phyloP scores from a whole-genome alignment of 2,329 filamentous ascomycete genomes.

The Paramyrothecium roridum region DNA sequence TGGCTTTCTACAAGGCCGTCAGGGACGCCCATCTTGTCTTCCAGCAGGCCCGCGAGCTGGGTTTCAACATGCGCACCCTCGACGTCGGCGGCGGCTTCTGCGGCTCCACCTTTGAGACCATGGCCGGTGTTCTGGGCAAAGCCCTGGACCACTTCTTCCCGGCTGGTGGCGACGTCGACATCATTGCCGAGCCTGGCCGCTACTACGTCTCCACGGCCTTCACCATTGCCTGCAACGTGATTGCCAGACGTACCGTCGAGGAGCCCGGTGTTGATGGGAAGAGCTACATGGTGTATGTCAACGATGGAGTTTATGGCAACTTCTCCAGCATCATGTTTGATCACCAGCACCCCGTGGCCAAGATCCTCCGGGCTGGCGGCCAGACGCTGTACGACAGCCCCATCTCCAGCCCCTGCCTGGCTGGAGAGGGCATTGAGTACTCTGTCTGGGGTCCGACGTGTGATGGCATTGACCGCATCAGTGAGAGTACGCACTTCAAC shows the following conservation, averaged over 20 bases:
- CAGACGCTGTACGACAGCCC: constrained; percentile 56
- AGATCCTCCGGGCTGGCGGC: constrained; percentile 66
- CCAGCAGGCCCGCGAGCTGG: constrained; percentile 73
- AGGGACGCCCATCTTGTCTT: constrained; percentile 87
- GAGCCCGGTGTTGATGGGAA: constrained; percentile 63
- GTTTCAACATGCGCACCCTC: constrained; percentile 79
- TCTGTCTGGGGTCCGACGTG: constrained; percentile 98
- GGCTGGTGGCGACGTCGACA: constrained; percentile 62
- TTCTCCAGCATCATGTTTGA: constrained; percentile 99
- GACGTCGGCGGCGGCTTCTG: constrained; percentile 95
- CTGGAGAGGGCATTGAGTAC: constrained; percentile 67
- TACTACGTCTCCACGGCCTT: constrained; percentile 95
- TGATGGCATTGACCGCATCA: constrained; percentile 95
- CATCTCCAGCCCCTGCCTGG: constrained; percentile 42
- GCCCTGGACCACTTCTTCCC: constrained; percentile 90
- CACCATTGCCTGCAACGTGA: constrained; percentile 92
- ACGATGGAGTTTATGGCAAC: constrained; percentile 97
- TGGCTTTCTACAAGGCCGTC: constrained; percentile 86
- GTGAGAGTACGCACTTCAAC: constrained; percentile 72
- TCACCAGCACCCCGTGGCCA: constrained; percentile 86
- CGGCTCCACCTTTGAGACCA: constrained; percentile 85
- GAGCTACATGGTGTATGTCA: constrained; percentile 96
- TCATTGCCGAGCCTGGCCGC: constrained; percentile 94
- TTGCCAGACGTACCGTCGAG: constrained; percentile 85
- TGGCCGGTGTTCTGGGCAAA: constrained; percentile 75